Percentiles rank a stretch among this genome's conserved stretches.
Evolutionary conservation across 352 stramenopile species (phyloP).

Genomic region (Phytophthora megakarya): DNA sequence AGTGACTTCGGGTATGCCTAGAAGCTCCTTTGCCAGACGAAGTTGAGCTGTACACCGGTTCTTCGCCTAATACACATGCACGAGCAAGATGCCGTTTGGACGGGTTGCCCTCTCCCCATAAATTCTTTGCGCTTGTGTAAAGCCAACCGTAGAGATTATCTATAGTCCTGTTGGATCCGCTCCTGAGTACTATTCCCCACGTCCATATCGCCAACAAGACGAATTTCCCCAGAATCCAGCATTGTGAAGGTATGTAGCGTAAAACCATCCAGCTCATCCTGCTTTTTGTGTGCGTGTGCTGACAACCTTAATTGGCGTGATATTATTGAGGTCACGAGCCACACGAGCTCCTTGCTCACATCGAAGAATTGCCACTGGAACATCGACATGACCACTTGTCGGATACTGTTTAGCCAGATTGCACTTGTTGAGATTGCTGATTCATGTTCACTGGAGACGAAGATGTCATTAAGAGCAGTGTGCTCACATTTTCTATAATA

Average conservation of each 20-base stretch:
- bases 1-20: not conserved
- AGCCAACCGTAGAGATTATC: no score
- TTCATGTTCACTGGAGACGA: not conserved
- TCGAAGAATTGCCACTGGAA: not conserved
- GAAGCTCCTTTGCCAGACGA: not conserved
- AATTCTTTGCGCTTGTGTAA: not conserved
- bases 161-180: no score
- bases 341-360: not conserved
- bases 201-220: no score
- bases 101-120: not conserved
- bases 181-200: no score
- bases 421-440: not conserved
- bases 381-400: constrained; percentile 3
- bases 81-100: not conserved
- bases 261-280: no score
- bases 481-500: not conserved
- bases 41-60: constrained; percentile 4
- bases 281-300: constrained; percentile 3
- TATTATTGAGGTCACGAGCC: not conserved
- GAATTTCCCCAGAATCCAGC: not conserved
- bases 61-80: not conserved
- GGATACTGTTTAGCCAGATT: not conserved
- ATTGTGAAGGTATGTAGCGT: not conserved
- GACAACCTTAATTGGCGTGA: not conserved
- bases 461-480: not conserved